Evolutionary conservation across 2,329 filamentous ascomycete species (phyloP).

Genomic region (Mariannaea sp.): DNA sequence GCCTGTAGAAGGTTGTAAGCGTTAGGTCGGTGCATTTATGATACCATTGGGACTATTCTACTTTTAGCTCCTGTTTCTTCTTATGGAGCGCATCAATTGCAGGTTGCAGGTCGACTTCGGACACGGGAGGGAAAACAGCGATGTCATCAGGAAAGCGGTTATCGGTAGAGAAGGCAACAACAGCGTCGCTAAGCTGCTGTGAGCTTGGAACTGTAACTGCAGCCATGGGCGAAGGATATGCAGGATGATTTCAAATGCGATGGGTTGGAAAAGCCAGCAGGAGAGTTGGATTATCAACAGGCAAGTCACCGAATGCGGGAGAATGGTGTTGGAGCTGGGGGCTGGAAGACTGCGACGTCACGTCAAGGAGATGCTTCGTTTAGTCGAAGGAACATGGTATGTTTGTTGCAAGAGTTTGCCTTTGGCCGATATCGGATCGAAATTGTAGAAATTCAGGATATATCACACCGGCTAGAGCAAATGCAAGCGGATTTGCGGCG

Average conservation of each 20-base stretch:
- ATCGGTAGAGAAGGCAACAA: slow-evolving; percentile 48
- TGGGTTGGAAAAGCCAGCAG: not conserved
- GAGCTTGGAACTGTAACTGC: slow-evolving; percentile 33
- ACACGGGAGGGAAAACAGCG: slow-evolving; percentile 44
- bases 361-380: slow-evolving; percentile 9
- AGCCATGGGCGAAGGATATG: slow-evolving; percentile 38
- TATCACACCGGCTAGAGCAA: not conserved
- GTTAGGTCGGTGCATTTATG: slow-evolving; percentile 13
- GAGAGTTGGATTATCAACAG: not conserved
- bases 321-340: not conserved
- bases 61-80: slow-evolving; percentile 47
- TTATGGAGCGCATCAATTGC: slow-evolving; percentile 46
- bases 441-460: not conserved
- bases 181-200: slow-evolving; percentile 45
- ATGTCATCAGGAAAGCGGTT: slow-evolving; percentile 49
- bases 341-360: slow-evolving; percentile 13
- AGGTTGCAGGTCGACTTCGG: slow-evolving; percentile 45
- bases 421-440: not conserved
- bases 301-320: not conserved
- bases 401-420: not conserved
- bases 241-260: not conserved
- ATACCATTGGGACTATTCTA: slow-evolving; percentile 28
- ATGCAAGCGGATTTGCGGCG: not conserved
- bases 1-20: slow-evolving; percentile 40
- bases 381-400: slow-evolving; percentile 3